Conservation (phyloP, 164 flowering plant species). For the Houttuynia cordata region DNA sequence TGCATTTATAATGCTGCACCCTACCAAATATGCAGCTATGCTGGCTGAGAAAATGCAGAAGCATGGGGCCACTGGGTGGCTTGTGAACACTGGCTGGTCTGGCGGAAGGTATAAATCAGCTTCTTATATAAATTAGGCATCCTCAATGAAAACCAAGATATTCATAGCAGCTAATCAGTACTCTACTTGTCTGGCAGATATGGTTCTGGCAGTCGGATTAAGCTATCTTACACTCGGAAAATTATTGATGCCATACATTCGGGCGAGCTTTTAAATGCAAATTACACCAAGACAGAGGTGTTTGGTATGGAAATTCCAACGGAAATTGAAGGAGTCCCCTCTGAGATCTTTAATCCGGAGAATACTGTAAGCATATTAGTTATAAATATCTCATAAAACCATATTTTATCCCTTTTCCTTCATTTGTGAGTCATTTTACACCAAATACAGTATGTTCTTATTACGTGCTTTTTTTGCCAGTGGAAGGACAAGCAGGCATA, state of each 20-base stretch:
- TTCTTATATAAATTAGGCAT: no score
- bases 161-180: not conserved
- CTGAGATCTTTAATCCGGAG: conserved; percentile 74
- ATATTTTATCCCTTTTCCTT: not conserved
- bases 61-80: conserved; percentile 99
- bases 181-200: conserved; percentile 35
- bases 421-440: not conserved
- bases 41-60: conserved; percentile 92
- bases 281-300: conserved; percentile 53
- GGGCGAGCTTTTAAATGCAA: conserved; percentile 63
- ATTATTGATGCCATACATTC: conserved; percentile 97
- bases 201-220: conserved; percentile 78
- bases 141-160: not conserved
- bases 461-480: conserved; percentile 24
- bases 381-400: conserved; percentile 1
- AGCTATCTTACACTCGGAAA: conserved; percentile 67
- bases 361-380: conserved; percentile 49
- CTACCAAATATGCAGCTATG: conserved; percentile 97
- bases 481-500: conserved; percentile 77
- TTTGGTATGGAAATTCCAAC: conserved; percentile 87
- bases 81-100: conserved; percentile 99
- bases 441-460: not conserved
- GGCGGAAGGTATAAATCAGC: conserved; percentile 70
- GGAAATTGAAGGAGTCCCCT: conserved; percentile 82
- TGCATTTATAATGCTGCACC: conserved; percentile 97